Base-by-base conservation (phyloP, 2,329 filamentous ascomycete genomes). In the Cladosporium sp. region DNA sequence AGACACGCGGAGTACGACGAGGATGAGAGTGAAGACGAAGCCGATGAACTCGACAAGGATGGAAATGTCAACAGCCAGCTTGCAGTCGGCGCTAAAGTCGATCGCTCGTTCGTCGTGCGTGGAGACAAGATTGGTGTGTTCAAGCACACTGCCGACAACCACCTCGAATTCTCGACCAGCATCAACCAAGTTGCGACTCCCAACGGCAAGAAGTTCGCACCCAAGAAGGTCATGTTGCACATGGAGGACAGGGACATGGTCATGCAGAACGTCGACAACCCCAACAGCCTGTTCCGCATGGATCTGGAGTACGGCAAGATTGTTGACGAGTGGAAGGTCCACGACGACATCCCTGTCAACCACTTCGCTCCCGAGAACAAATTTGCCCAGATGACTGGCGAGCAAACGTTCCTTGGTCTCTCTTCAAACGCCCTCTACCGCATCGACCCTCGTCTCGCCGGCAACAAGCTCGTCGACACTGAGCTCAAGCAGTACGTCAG, bases 71-170 rank as follows among this genome's bases (percentile, higher is more conserved):
- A 98, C 82, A 96, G 93, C 2, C 91, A 95, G 74, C 85, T 99
- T 63, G 95, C 95, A 14, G 95, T 99, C 61, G 95, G 95, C 65
- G 97, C 97, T 81, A 98, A 96, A 79, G 91, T 97, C 70, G 95
- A 99, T 76, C 88, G 95, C 67, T 98, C 95, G 0, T 99, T 98
- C 72, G 95, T 99, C 65, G 93, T 99, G 52, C 90, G 95, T 69
- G 95, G 95, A 35, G 95, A 93, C 72, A 97, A 98, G 85, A 99
- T 99, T 77, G 95, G 95, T 64, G 95, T 99, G 49, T 99, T 99
- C 86, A 98, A 96, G 78, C 95, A 99, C 75, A 97, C 93, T 0
- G 84, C 89, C 0, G 91, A 96, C 80, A 96, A 98, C 77, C 89
- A 94, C 70, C 85, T 99, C 18, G 91, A 98, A 76, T 99, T 98